Evolutionary conservation across 164 flowering plant species (phyloP).

Genomic region (Macadamia integrifolia): DNA sequence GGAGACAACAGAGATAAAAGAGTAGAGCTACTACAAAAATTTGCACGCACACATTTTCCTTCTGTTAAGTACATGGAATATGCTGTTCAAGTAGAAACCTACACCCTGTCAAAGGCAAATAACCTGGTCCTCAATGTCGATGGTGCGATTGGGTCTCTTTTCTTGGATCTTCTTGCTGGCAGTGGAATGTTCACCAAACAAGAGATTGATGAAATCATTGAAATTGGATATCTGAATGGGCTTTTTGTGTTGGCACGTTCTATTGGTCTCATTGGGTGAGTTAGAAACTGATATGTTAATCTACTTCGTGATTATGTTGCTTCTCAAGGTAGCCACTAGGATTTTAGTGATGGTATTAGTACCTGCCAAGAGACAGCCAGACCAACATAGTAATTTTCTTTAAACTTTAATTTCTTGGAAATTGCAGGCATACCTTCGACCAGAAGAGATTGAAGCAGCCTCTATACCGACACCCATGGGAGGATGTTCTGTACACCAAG

Average conservation of each 20-base stretch:
- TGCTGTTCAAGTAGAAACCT: constrained; percentile 95
- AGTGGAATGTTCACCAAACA: constrained; percentile 96
- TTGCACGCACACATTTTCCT: constrained; percentile 83
- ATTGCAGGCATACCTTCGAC: constrained; percentile 92
- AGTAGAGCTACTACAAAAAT: constrained; percentile 82
- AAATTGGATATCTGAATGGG: constrained; percentile 92
- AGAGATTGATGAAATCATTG: constrained; percentile 93
- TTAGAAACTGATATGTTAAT: constrained; percentile 8
- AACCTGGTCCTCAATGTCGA: constrained; percentile 91
- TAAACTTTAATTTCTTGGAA: neutral
- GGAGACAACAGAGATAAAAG: constrained; percentile 97
- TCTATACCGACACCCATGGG: constrained; percentile 99
- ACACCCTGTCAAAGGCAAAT: constrained; percentile 90
- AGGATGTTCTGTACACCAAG: constrained; percentile 98
- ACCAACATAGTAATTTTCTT: too few species aligned
- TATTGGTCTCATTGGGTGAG: constrained; percentile 97
- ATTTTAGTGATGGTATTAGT: too few species aligned
- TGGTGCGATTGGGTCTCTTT: constrained; percentile 96
- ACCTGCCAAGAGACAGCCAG: too few species aligned
- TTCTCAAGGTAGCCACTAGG: neutral
- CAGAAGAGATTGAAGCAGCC: constrained; percentile 99
- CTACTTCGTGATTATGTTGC: neutral
- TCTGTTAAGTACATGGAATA: constrained; percentile 98
- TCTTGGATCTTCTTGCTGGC: constrained; percentile 97
- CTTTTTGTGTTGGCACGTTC: constrained; percentile 96